Percentiles rank a stretch among this genome's conserved stretches.
phyloP scores from a whole-genome alignment of 495 filamentous ascomycete species.

The Halenospora varia region DNA sequence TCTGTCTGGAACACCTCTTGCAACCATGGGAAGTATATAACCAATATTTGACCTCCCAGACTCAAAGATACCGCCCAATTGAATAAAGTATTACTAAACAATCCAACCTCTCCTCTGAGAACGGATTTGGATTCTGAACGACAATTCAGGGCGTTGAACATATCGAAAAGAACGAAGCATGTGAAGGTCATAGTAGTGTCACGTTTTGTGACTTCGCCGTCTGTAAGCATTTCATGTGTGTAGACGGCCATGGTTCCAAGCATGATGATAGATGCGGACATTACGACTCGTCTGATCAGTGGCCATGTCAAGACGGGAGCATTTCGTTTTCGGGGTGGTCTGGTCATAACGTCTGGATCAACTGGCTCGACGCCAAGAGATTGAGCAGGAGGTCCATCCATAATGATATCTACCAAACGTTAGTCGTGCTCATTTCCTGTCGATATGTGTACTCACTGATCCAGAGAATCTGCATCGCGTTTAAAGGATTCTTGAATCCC shows the following conservation, averaged over 20 bases:
- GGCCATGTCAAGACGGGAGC: constrained; percentile 83
- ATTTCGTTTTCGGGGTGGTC: constrained; percentile 77
- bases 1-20: constrained; percentile 96
- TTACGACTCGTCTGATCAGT: constrained; percentile 79
- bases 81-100: constrained; percentile 88
- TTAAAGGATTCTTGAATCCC: constrained; percentile 90
- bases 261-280: constrained; percentile 87
- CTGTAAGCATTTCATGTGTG: constrained; percentile 75
- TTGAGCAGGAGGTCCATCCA: constrained; percentile 97
- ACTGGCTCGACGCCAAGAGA: constrained; percentile 95
- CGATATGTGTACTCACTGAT: constrained; percentile 67
- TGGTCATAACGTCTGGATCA: constrained; percentile 89
- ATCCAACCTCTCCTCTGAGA: constrained; percentile 74
- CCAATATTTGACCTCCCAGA: constrained; percentile 77
- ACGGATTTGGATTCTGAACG: constrained; percentile 88
- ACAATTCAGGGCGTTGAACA: constrained; percentile 96
- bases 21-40: constrained; percentile 90
- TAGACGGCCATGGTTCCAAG: constrained; percentile 87
- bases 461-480: constrained; percentile 99
- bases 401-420: constrained; percentile 79
- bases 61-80: constrained; percentile 89
- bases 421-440: background rate
- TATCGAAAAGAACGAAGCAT: constrained; percentile 96
- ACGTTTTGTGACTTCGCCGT: constrained; percentile 78
- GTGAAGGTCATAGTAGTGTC: constrained; percentile 99